phyloP scores from a whole-genome alignment of 1,284 basidiomycete species.

The Ganoderma sinense region DNA sequence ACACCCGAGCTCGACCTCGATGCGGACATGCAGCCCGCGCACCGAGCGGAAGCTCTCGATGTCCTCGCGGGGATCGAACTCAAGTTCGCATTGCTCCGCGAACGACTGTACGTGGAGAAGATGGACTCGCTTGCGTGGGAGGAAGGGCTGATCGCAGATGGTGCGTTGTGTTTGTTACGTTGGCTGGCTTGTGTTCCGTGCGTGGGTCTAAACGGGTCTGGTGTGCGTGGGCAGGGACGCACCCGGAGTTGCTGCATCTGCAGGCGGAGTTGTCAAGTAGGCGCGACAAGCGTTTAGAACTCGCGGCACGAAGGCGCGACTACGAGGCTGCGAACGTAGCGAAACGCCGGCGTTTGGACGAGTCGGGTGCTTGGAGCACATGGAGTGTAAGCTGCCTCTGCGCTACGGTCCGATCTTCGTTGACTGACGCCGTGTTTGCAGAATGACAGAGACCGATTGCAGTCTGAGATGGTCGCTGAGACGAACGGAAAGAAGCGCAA shows the following conservation, averaged over 20 bases:
- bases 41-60: conserved; percentile 82
- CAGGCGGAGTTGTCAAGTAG: conserved; percentile 77
- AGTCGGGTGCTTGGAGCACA: conserved; percentile 76
- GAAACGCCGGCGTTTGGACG: conserved; percentile 66
- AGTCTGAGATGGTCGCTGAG: conserved; percentile 85
- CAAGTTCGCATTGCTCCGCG: conserved; percentile 77
- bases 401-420: not conserved
- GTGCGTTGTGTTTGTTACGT: conserved; percentile 47
- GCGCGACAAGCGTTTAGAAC: conserved; percentile 75
- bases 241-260: conserved; percentile 85
- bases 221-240: conserved; percentile 57
- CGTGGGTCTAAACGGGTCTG: conserved; percentile 11
- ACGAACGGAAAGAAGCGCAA: conserved; percentile 81
- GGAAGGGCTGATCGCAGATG: conserved; percentile 69
- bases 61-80: conserved; percentile 80
- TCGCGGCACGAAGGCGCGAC: conserved; percentile 73
- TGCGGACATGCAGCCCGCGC: conserved; percentile 43
- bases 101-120: conserved; percentile 81
- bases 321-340: conserved; percentile 66
- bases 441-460: conserved; percentile 76
- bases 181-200: conserved; percentile 9
- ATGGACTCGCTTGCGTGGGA: conserved; percentile 84
- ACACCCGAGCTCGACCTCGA: conserved; percentile 37
- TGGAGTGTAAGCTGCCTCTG: conserved; percentile 65
- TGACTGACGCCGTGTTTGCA: conserved; percentile 35